A percentile compares a stretch with the other conserved stretches of the same genome.
Conservation (phyloP, 2,329 filamentous ascomycete genomes). For the Xylariaceae sp. region DNA sequence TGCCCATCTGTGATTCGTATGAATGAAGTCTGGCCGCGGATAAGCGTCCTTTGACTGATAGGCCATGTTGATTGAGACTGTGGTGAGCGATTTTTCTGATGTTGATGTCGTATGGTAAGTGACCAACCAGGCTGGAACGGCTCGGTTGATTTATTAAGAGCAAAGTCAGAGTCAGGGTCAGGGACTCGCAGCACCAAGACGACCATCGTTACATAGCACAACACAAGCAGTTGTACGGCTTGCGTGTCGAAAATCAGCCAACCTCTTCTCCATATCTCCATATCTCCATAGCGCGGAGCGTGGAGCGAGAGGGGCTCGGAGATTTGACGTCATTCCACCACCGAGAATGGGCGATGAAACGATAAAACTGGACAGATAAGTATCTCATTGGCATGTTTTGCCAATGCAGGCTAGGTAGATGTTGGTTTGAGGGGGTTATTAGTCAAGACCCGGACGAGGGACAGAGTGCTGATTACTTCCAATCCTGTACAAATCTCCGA, state of each 20-base stretch:
- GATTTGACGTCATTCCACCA: constrained; percentile 30
- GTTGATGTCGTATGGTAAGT: neutral
- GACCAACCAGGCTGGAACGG: neutral
- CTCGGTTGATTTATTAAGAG: neutral
- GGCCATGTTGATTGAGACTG: constrained; percentile 21
- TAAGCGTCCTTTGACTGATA: constrained; percentile 38
- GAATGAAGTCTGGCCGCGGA: constrained; percentile 60
- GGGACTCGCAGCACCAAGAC: constrained; percentile 10
- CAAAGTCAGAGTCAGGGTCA: neutral
- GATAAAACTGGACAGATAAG: constrained; percentile 24
- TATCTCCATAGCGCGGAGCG: neutral
- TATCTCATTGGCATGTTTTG: neutral
- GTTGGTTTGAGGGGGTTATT: neutral
- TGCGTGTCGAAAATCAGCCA: constrained; percentile 7
- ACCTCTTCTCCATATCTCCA: neutral
- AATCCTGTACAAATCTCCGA: neutral
- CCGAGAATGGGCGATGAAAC: constrained; percentile 14
- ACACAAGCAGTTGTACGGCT: neutral
- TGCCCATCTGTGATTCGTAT: constrained; percentile 49
- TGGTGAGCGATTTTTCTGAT: neutral
- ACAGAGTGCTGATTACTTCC: neutral
- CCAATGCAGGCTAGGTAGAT: neutral
- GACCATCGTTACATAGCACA: constrained; percentile 9
- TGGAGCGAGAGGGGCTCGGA: constrained; percentile 4
- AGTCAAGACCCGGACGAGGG: neutral